These are phyloP conservation scores for Agarophyton chilense DNA, from an alignment of 23 red algal species.

Conservation along the genomic window DNA sequence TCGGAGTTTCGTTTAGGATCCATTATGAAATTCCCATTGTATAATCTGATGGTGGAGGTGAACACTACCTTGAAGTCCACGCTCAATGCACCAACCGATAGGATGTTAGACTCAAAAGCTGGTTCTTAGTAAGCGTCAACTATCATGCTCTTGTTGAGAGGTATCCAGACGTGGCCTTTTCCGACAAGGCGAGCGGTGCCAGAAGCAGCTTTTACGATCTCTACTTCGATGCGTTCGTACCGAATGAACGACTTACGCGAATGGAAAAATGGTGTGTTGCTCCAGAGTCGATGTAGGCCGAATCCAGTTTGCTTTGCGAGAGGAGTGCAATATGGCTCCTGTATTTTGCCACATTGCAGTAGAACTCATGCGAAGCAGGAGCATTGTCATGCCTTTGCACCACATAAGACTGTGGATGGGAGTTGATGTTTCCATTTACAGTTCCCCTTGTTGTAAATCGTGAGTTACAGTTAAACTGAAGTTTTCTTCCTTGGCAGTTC, in stretches of 20 bases:
- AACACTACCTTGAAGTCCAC: background rate
- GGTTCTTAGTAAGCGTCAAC: constrained; percentile 8
- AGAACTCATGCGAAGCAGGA: background rate
- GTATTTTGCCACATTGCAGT: background rate
- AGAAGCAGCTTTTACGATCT: constrained; percentile 16
- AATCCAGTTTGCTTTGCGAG: background rate
- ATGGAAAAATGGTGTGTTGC: constrained; percentile 40
- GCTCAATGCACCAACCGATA: too few species aligned
- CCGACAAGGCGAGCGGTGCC: background rate
- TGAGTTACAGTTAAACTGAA: background rate
- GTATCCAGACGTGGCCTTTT: constrained; percentile 13
- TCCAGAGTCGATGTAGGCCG: constrained; percentile 31
- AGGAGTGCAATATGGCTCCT: background rate
- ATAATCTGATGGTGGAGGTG: background rate
- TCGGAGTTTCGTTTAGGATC: background rate
- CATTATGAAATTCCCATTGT: constrained; percentile 1
- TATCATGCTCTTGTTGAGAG: background rate
- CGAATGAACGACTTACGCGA: constrained; percentile 5
- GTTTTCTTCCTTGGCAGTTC: background rate
- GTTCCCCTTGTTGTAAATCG: background rate
- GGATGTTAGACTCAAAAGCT: background rate
- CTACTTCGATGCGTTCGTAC: background rate
- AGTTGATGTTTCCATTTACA: background rate
- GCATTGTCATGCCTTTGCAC: background rate
- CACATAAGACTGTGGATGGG: background rate